Evolutionary conservation across 2,329 filamentous ascomycete genomes (phyloP).

Genomic region (Ascochyta koolunga): DNA sequence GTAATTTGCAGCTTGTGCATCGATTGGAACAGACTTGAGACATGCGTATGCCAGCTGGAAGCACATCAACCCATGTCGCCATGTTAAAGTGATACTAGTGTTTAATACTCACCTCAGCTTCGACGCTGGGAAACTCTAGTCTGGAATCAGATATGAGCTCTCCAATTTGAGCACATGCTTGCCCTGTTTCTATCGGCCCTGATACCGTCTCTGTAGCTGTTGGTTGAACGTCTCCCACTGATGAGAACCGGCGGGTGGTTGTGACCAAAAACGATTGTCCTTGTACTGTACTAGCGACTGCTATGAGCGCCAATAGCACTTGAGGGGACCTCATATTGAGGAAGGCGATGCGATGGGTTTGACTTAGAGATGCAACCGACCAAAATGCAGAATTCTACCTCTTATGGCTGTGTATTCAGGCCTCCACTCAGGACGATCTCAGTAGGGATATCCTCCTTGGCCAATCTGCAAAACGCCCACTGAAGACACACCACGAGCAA

Average conservation of each 20-base stretch:
- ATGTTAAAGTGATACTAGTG: background rate
- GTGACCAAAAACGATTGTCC: slow-evolving; percentile 6
- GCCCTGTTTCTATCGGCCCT: slow-evolving; percentile 37
- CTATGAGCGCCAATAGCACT: slow-evolving; percentile 26
- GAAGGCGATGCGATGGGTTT: background rate
- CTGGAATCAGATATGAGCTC: slow-evolving; percentile 20
- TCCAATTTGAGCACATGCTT: slow-evolving; percentile 38
- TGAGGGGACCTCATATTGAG: slow-evolving; percentile 28
- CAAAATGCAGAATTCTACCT: background rate
- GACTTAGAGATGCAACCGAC: background rate
- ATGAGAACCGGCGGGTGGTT: slow-evolving; percentile 14
- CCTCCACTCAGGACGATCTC: background rate
- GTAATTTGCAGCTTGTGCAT: slow-evolving; percentile 25
- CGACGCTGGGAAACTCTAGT: slow-evolving; percentile 28
- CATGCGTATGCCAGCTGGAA: slow-evolving; percentile 43
- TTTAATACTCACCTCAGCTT: slow-evolving; percentile 34
- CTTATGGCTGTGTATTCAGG: slow-evolving; percentile 7
- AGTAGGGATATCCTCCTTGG: background rate
- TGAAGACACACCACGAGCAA: background rate
- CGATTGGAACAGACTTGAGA: slow-evolving; percentile 46
- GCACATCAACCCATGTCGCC: slow-evolving; percentile 2
- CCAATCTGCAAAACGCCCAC: background rate
- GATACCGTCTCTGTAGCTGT: slow-evolving; percentile 33
- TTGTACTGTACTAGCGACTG: slow-evolving; percentile 26
- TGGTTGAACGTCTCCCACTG: slow-evolving; percentile 33